Conservation (phyloP, 2,329 filamentous ascomycete genomes). For the Pyricularia sp. region DNA sequence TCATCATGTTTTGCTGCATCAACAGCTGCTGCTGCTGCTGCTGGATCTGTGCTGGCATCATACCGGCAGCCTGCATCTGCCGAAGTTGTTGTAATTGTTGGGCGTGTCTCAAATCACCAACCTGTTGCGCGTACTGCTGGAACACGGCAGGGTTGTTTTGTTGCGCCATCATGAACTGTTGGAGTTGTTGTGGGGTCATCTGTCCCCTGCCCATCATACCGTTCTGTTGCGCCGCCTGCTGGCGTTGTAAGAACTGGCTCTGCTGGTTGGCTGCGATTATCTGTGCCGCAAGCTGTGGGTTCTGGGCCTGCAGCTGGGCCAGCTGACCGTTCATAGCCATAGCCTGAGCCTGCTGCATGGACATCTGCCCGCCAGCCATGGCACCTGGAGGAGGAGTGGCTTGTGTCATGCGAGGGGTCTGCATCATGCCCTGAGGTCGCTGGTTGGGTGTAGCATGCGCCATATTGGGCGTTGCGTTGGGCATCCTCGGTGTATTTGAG, state of each 20-base stretch:
- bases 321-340: conserved; percentile 42
- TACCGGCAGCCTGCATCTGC: conserved; percentile 24
- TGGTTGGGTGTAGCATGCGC: conserved; percentile 50
- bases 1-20: conserved; percentile 24
- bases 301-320: conserved; percentile 25
- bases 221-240: conserved; percentile 21
- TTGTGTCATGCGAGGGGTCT: conserved; percentile 33
- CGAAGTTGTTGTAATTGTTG: conserved; percentile 19
- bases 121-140: conserved; percentile 32
- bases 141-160: conserved; percentile 5
- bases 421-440: conserved; percentile 32
- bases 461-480: conserved; percentile 52
- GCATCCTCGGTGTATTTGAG: conserved; percentile 53
- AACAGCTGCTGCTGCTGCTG: conserved; percentile 28
- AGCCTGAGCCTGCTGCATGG: conserved; percentile 35
- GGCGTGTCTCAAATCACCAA: conserved; percentile 29
- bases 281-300: conserved; percentile 26
- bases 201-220: conserved; percentile 22
- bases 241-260: conserved; percentile 22
- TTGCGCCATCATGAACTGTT: conserved; percentile 26
- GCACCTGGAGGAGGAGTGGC: conserved; percentile 51
- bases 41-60: conserved; percentile 25
- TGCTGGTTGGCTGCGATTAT: conserved; percentile 38
- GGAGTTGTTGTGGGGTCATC: conserved; percentile 22
- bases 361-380: conserved; percentile 43